phyloP scores from a whole-genome alignment of 352 stramenopile genomes.

The Elongisporangium undulatum region DNA sequence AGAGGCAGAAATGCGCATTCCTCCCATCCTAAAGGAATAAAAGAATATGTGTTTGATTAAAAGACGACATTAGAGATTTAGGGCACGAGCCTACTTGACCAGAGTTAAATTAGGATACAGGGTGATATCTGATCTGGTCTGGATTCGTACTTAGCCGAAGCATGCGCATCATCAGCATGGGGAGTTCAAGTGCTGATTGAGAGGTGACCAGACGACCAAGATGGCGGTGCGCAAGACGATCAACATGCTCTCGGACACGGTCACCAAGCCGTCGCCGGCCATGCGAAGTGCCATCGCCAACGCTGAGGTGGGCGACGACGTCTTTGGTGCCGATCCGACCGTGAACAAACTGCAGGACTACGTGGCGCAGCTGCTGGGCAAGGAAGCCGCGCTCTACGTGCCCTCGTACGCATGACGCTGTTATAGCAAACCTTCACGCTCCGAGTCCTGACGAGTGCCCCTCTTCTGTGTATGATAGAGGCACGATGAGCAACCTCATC shows the following conservation, averaged over 20 bases:
- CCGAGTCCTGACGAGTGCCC: constrained; percentile 1
- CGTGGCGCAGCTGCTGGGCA: constrained; percentile 92
- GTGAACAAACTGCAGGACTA: constrained; percentile 91
- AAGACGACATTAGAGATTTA: too few relatives aligned
- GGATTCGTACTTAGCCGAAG: neutral
- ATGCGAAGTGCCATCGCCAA: constrained; percentile 92
- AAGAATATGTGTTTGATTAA: too few relatives aligned
- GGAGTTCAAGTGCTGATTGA: neutral
- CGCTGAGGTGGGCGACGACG: constrained; percentile 75
- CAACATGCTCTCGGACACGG: constrained; percentile 97
- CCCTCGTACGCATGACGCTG: constrained; percentile 76
- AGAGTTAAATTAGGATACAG: neutral
- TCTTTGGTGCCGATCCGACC: constrained; percentile 89
- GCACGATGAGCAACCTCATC: constrained; percentile 98
- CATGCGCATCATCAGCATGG: neutral
- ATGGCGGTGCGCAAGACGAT: constrained; percentile 31
- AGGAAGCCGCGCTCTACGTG: constrained; percentile 94
- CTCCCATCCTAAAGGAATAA: neutral
- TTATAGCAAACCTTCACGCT: too few relatives aligned
- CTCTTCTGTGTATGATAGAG: constrained; percentile 29
- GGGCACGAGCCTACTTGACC: neutral
- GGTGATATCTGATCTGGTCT: neutral
- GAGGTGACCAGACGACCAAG: neutral
- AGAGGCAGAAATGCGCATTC: neutral
- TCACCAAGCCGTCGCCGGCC: constrained; percentile 88